phyloP scores from a whole-genome alignment of 371 early-diverging fungal species.

The Batkoa obscura region DNA sequence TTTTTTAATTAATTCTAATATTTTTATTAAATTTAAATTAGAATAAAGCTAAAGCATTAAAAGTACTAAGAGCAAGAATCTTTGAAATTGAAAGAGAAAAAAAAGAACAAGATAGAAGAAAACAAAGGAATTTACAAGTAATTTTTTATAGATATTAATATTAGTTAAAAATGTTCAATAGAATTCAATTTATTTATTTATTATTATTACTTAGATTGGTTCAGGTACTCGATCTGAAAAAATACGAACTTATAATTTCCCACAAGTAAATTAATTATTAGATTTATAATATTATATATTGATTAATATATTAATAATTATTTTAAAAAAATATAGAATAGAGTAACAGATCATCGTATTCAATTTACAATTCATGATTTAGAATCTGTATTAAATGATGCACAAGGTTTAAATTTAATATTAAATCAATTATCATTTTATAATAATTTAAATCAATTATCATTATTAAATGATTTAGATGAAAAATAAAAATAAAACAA shows the following conservation, averaged over 20 bases:
- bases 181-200: neutral
- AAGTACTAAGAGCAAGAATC: conserved; percentile 57
- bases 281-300: neutral
- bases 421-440: too few species aligned
- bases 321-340: too few species aligned
- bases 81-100: conserved; percentile 49
- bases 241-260: conserved; percentile 70
- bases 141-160: too few species aligned
- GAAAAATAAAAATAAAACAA: too few species aligned
- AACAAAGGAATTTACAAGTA: conserved; percentile 39
- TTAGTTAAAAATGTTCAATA: too few species aligned
- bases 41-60: conserved; percentile 76
- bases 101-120: conserved; percentile 29
- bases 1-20: neutral
- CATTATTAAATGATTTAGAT: too few species aligned
- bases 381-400: conserved; percentile 40
- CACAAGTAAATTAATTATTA: conserved; percentile 23
- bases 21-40: conserved; percentile 9
- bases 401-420: neutral
- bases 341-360: conserved; percentile 73
- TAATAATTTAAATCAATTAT: too few species aligned
- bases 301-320: too few species aligned
- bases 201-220: conserved; percentile 19
- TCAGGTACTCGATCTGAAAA: conserved; percentile 64
- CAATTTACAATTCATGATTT: conserved; percentile 51